Base-by-base conservation (phyloP, 805 yeast genomes). In the Phaffomyces opuntiae region DNA sequence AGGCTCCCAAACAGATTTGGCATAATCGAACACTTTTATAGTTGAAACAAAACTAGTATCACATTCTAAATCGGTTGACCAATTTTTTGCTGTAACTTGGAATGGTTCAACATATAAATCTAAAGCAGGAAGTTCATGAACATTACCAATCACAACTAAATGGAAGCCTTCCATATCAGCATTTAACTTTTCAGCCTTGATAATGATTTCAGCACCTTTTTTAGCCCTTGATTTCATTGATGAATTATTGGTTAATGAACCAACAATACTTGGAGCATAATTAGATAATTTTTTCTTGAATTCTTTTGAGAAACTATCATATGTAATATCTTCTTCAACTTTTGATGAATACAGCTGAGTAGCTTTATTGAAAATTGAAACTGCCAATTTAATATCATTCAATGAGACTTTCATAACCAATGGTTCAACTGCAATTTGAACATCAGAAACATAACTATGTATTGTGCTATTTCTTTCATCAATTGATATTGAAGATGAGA, bases 1-100 rank as follows among this genome's bases (percentile, higher is more conserved):
- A 0, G 99, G 97, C 57, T 93, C 98, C 98, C 99, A 90, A 0
- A 88, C 77, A 4, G 96, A 89, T 50, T 85, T 79, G 0, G 96
- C 78, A 61, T 90, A 90, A 61, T 89, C 89, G 70, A 85, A 90
- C 19, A 87, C 78, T 62, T 87, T 89, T 9, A 85, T 75, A 49
- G 69, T 76, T 0, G 88, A 73, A 49, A 79, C 85, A 33, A 89
- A 63, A 25, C 77, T 75, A 0, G 83, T 71, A 46, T 79, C 80
- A 1, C 87, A 85, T 53, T 80, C 81, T 45, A 90, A 63, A 49
- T 86, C 90, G 1, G 90, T 80, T 0, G 96, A 83, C 97, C 97
- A 90, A 55, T 90, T 86, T 45, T 75, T 74, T 0, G 88, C 90
- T 31, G 67, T 68, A 2, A 83, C 61, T 12, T 77, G 76, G 61